phyloP scores from a whole-genome alignment of 2,329 filamentous ascomycete species.

The Cryoendolithus antarcticus region DNA sequence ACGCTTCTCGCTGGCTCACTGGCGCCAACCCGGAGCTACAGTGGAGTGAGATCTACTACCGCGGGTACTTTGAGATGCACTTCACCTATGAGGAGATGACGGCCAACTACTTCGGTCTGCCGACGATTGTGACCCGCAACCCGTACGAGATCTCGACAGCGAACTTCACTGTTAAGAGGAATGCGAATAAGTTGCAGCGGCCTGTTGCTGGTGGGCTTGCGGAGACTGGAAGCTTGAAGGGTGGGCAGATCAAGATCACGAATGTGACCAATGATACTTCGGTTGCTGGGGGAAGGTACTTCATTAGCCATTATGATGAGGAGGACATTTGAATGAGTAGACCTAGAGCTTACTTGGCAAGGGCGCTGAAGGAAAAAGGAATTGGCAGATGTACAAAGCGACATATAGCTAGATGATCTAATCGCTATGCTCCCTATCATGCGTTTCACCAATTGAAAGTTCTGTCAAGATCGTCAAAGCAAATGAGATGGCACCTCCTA shows the following conservation, averaged over 20 bases:
- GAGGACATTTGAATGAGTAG: slow-evolving; percentile 9
- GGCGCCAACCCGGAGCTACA: slow-evolving; percentile 49
- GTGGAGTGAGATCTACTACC: slow-evolving; percentile 63
- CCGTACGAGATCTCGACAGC: slow-evolving; percentile 53
- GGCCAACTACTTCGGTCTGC: slow-evolving; percentile 54
- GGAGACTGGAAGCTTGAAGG: slow-evolving; percentile 45
- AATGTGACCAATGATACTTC: slow-evolving; percentile 24
- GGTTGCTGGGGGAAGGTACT: slow-evolving; percentile 16
- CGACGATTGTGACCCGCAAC: slow-evolving; percentile 48
- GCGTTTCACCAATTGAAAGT: too few relatives aligned
- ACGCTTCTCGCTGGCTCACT: slow-evolving; percentile 33
- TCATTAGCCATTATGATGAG: slow-evolving; percentile 11
- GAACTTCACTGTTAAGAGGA: slow-evolving; percentile 55
- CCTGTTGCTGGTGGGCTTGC: slow-evolving; percentile 38
- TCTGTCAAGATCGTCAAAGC: too few relatives aligned
- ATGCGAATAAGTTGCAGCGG: slow-evolving; percentile 46
- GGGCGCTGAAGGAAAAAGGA: too few relatives aligned
- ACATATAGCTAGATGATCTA: too few relatives aligned
- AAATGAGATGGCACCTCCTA: too few relatives aligned
- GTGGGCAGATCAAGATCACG: slow-evolving; percentile 27
- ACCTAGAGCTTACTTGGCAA: too few relatives aligned
- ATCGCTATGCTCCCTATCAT: too few relatives aligned
- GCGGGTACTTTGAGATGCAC: slow-evolving; percentile 58
- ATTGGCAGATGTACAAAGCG: too few relatives aligned
- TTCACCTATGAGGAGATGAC: slow-evolving; percentile 44